Conservation (phyloP, 495 filamentous ascomycete genomes). For the Oleoguttula mirabilis region DNA sequence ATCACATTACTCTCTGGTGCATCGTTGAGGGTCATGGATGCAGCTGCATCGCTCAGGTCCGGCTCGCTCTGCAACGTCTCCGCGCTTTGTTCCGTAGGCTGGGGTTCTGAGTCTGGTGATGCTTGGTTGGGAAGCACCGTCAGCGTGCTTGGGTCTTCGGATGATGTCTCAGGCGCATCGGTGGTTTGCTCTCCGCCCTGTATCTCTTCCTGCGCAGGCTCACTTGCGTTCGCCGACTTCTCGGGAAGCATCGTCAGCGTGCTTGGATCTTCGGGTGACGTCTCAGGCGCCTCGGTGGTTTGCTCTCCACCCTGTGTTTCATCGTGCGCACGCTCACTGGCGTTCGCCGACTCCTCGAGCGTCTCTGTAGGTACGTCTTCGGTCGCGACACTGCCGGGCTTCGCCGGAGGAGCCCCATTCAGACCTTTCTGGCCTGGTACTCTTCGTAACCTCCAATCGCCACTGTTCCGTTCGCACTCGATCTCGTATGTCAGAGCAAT, state of each 20-base stretch:
- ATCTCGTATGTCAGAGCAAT: conserved; percentile 86
- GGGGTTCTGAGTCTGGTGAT: not conserved
- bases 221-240: not conserved
- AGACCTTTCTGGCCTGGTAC: conserved; percentile 63
- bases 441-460: conserved; percentile 68
- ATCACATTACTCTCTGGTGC: not conserved
- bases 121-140: not conserved
- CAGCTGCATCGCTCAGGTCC: not conserved
- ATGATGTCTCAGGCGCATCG: not conserved
- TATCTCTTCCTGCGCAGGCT: not conserved
- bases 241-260: not conserved
- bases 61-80: not conserved
- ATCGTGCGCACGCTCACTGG: not conserved
- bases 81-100: not conserved
- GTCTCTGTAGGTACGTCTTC: not conserved
- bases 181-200: not conserved
- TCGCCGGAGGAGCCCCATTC: conserved; percentile 52
- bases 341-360: not conserved
- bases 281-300: not conserved
- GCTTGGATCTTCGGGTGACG: not conserved
- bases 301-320: not conserved
- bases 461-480: conserved; percentile 70
- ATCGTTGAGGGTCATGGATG: not conserved
- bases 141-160: not conserved
- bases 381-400: not conserved